Evolutionary conservation across 768 basidiomycete species (phyloP).

Genomic region (Suillus variegatus): DNA sequence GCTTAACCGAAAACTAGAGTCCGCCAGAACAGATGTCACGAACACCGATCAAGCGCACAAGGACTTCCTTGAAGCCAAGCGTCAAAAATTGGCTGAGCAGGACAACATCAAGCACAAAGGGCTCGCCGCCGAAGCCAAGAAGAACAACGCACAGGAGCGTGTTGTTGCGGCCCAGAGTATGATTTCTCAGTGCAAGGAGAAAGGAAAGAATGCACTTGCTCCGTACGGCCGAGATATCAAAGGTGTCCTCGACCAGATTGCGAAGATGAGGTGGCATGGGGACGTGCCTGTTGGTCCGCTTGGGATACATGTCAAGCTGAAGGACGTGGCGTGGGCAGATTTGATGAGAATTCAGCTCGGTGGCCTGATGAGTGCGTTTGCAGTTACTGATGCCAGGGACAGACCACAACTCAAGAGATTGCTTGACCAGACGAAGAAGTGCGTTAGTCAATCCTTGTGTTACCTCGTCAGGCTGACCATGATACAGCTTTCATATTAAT

Average conservation of each 20-base stretch:
- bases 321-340: slow-evolving; percentile 64
- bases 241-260: slow-evolving; percentile 54
- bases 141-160: slow-evolving; percentile 34
- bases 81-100: slow-evolving; percentile 29
- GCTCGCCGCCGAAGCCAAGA: slow-evolving; percentile 34
- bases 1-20: slow-evolving; percentile 50
- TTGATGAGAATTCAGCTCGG: slow-evolving; percentile 68
- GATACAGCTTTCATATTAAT: slow-evolving; percentile 41
- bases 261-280: slow-evolving; percentile 58
- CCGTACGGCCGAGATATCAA: slow-evolving; percentile 68
- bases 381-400: slow-evolving; percentile 73
- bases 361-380: slow-evolving; percentile 63
- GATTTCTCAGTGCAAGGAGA: slow-evolving; percentile 49
- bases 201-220: slow-evolving; percentile 57
- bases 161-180: slow-evolving; percentile 50
- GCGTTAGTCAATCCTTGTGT: slow-evolving; percentile 30
- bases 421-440: slow-evolving; percentile 64
- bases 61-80: slow-evolving; percentile 35
- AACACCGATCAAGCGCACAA: slow-evolving; percentile 38
- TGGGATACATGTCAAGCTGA: slow-evolving; percentile 74
- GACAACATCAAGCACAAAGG: slow-evolving; percentile 38
- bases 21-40: slow-evolving; percentile 41
- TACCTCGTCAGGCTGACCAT: neutral
- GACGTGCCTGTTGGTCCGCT: slow-evolving; percentile 76
- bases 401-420: slow-evolving; percentile 55